These are phyloP conservation scores for Kwoniella mangroviensis DNA, from an alignment of 768 basidiomycete species.

Conservation along the genomic window DNA sequence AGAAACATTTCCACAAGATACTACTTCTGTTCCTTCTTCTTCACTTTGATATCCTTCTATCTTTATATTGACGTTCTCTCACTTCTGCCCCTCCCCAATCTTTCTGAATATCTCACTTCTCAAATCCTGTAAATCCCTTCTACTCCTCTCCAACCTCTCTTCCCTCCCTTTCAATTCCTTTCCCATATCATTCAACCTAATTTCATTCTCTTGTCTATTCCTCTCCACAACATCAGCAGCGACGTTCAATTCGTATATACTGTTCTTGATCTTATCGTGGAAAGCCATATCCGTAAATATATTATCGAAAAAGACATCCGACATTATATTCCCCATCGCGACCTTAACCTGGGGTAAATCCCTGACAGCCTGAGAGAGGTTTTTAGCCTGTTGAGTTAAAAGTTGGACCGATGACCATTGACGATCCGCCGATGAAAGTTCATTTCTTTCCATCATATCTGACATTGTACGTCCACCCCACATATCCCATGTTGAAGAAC, in stretches of 20 bases:
- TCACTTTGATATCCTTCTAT: no score
- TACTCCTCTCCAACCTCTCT: slow-evolving; percentile 1
- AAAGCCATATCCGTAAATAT: slow-evolving; percentile 15
- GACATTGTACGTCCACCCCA: slow-evolving; percentile 12
- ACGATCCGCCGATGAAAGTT: slow-evolving; percentile 2
- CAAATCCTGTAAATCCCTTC: slow-evolving; percentile 3
- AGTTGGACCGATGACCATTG: slow-evolving; percentile 4
- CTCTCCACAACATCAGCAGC: slow-evolving; percentile 5
- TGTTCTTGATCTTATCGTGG: slow-evolving; percentile 6
- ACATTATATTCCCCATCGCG: slow-evolving; percentile 5
- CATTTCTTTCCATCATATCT: slow-evolving; percentile 15
- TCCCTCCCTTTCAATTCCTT: not conserved
- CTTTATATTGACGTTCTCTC: not conserved
- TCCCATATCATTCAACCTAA: not conserved
- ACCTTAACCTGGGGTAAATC: slow-evolving; percentile 8
- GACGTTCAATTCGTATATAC: slow-evolving; percentile 5
- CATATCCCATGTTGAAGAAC: slow-evolving; percentile 15
- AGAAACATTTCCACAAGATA: no score
- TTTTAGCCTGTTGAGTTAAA: slow-evolving; percentile 7
- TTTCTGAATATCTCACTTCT: slow-evolving; percentile 3
- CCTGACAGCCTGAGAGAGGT: not conserved
- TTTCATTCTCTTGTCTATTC: slow-evolving; percentile 8
- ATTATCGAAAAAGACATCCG: slow-evolving; percentile 13
- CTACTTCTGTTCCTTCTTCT: no score
- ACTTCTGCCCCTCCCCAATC: not conserved